Evolutionary conservation across 257 asterid genomes (phyloP), one percentile per base, ranked within the genome.

Genomic region (Leonotis leonurus): DNA sequence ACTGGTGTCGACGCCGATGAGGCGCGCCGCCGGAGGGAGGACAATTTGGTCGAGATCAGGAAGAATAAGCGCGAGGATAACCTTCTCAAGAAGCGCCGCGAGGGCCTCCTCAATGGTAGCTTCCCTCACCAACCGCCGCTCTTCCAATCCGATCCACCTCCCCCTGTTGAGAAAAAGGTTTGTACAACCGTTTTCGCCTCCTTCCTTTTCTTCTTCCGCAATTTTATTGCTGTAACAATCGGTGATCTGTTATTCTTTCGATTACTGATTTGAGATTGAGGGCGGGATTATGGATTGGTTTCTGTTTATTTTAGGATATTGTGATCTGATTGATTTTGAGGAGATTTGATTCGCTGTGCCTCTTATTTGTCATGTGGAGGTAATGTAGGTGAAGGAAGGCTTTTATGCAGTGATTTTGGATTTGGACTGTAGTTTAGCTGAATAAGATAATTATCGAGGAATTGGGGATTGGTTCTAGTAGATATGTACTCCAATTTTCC

Each of bases 21-120:
- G 61, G 98, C 95, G 5, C 81, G 96, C 26, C 81, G 96, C 9
- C 83, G 96, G 71, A 82, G 98, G 74, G 98, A 87, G 85, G 98
- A 90, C 21, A 87, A 85, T 62, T 69, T 85, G 94, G 96, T 90
- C 74, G 98, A 90, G 96, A 90, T 90, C 83, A 90, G 96, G 18
- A 90, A 90, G 78, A 85, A 53, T 48, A 87, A 83, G 78, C 87
- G 96, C 13, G 95, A 90, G 76, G 95, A 89, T 60, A 89, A 82
- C 40, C 77, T 89, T 61, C 84, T 83, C 27, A 85, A 89, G 65
- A 89, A 89, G 84, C 88, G 95, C 6, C 88, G 93, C 13, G 97
- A 90, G 77, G 97, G 95, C 1, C 77, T 80, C n/a, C 71, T 70
- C 65, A 73, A 69, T 73, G 83, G 80, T 8, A 65, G 36, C 55